A percentile compares a stretch with the other conserved stretches of the same genome.
Evolutionary conservation across 1,284 basidiomycete species (phyloP).

Genomic region (Cutaneotrichosporon cutaneum): DNA sequence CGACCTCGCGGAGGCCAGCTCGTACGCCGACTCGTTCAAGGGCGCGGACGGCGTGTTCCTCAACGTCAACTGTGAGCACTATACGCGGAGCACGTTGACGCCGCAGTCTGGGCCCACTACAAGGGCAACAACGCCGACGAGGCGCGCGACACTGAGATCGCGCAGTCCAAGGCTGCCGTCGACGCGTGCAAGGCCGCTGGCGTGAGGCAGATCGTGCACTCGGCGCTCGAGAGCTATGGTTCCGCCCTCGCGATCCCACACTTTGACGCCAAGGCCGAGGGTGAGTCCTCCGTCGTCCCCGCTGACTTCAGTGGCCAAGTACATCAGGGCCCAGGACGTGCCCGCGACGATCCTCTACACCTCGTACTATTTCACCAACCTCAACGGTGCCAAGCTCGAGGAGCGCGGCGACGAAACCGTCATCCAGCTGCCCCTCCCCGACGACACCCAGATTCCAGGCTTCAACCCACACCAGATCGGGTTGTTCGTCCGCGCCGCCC

Average conservation of each 20-base stretch:
- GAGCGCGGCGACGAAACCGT: conserved; percentile 19
- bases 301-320: conserved; percentile 25
- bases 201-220: conserved; percentile 23
- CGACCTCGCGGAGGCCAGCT: conserved; percentile 23
- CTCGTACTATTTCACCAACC: conserved; percentile 21
- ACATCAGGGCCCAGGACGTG: conserved; percentile 28
- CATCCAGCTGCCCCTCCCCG: conserved; percentile 28
- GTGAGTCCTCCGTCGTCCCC: conserved; percentile 15
- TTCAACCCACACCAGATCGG: conserved; percentile 39
- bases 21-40: conserved; percentile 27
- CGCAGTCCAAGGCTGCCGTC: conserved; percentile 19
- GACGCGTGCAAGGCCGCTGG: conserved; percentile 17
- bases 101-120: conserved; percentile 25
- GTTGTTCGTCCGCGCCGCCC: conserved; percentile 34
- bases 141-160: conserved; percentile 21
- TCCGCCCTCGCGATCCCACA: conserved; percentile 25
- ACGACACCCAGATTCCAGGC: conserved; percentile 30
- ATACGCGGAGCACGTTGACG: too few relatives aligned
- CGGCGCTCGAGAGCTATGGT: conserved; percentile 29
- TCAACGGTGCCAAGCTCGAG: conserved; percentile 7
- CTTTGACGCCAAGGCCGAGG: conserved; percentile 37
- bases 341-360: conserved; percentile 30
- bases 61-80: conserved; percentile 37
- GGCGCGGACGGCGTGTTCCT: conserved; percentile 31
- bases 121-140: conserved; percentile 22